Evolutionary conservation across 148 eudicot genomes (phyloP).

Genomic region (Vaccinium corymbosum): DNA sequence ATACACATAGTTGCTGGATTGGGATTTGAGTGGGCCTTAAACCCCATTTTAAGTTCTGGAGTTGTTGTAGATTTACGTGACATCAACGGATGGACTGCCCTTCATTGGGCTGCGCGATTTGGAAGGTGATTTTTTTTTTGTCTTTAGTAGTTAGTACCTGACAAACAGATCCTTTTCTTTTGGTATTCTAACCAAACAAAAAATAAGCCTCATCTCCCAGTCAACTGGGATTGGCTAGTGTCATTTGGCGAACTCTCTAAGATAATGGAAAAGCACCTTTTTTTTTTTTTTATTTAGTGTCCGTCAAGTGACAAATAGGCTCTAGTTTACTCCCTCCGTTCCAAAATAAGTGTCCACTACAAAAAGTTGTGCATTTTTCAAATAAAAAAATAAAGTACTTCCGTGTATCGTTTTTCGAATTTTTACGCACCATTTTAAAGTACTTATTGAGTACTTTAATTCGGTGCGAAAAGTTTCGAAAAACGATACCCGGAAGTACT

Average conservation of each 20-base stretch:
- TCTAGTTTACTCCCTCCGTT: background rate
- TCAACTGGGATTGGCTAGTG: background rate
- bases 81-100: conserved; percentile 90
- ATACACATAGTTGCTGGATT: conserved; percentile 88
- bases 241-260: background rate
- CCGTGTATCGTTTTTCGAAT: too few species aligned
- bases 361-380: too few species aligned
- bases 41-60: conserved; percentile 62
- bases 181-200: background rate
- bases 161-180: background rate
- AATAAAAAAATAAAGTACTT: too few species aligned
- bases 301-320: background rate
- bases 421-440: too few species aligned
- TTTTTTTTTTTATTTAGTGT: background rate
- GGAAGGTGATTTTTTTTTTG: conserved; percentile 57
- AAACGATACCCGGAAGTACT: too few species aligned
- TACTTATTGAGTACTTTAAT: too few species aligned
- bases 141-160: background rate
- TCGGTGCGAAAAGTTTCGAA: too few species aligned
- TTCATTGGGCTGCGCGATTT: conserved; percentile 96
- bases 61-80: conserved; percentile 85
- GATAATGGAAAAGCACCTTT: background rate
- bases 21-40: conserved; percentile 92
- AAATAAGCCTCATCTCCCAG: background rate
- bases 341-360: too few species aligned